Base-by-base conservation (phyloP, 2,329 filamentous ascomycete genomes). In the Hypoxylon sp. region DNA sequence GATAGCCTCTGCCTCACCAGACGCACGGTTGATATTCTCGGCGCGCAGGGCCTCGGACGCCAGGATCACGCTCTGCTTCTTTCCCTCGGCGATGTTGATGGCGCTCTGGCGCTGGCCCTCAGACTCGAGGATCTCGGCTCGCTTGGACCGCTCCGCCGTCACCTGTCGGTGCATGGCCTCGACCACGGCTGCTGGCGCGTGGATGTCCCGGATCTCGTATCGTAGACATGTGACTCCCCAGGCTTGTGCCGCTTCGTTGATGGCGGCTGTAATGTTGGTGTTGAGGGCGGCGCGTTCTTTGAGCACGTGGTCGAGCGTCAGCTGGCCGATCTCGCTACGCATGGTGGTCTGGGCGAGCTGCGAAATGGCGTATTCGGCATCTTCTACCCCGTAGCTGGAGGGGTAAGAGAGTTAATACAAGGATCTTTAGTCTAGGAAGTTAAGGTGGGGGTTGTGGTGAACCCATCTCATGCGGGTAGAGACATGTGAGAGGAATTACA, bases 151-250 rank as follows among this genome's bases (percentile, higher is more conserved):
- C 84, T 99, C 96, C 17, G 96, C 96, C 0, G 96, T 98, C 55
- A 99, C 96, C 80, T 98, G 95, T 71, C 96, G 89, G 84, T 99
- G 96, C 96, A 99, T 99, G 76, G 96, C 96, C 76, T 94, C 93
- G 67, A 98, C 95, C 11, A 99, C 96, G 54, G 92, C 92, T 33
- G 91, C 93, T 1, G 96, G 96, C 0, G 96, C 96, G 82, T 99
- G 96, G 77, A 99, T 99, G 81, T 99, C 96, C 74, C 96, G 88
- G 79, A 99, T 99, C 82, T 99, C 96, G 84, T 99, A 99, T 65
- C 96, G 92, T 69, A 99, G 87, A 79, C 96, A 99, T 35, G 94
- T 93, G 19, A 99, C 94, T 66, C 96, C 96, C 96, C 96, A 99
- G 59, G 95, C 95, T 76, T 97, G 92, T 3, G 96, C 95, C 1